Base-by-base conservation (phyloP, 805 yeast genomes). In the Kodamaea jinghongensis region DNA sequence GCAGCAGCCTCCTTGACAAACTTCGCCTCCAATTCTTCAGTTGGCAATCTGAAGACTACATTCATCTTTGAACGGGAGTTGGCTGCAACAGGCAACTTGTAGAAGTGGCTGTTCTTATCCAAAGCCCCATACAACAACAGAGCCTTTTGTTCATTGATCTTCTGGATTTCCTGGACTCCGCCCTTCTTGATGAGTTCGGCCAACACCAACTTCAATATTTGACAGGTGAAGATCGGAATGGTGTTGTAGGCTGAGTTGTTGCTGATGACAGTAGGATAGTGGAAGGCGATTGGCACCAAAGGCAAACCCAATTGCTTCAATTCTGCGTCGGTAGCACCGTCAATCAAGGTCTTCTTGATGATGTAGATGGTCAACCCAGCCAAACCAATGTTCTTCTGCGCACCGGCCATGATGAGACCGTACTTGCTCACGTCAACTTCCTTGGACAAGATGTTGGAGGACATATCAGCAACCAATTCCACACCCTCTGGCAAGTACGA, bases 201-300 rank as follows among this genome's bases (percentile, higher is more conserved):
- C 43, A 89, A 73, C 4, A 86, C 96, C 51, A 91, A 72, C 54
- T 86, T 81, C 56, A 91, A 78, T 27, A 91, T 81, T 60, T 88
- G 95, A 38, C 91, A 74, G 4, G 96, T 86, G 67, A 93, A 88
- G 48, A 91, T 87, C 31, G 99, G 96, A 44, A 93, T 82, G 3
- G 99, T 93, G 71, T 93, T 93, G 69, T 93, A 91, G 32, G 96
- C 88, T 8, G 96, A 86, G 70, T 91, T 84, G 70, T 90, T 88
- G 54, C 79, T 77, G 39, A 88, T 90, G 31, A 84, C 93, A 13
- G 87, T 78, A 33, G 96, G 89, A 60, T 78, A 87, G 54, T 89
- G 90, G 65, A 85, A 78, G 2, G 96, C 95, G 55, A 89, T 85
- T 49, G 99, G 99, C 1, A 84, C 70, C 43, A 90, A 66, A 9